A percentile compares a stretch with the other conserved stretches of the same genome.
These are phyloP conservation scores for Royoungia palumana DNA, from an alignment of 768 basidiomycete genomes.

Conservation along the genomic window DNA sequence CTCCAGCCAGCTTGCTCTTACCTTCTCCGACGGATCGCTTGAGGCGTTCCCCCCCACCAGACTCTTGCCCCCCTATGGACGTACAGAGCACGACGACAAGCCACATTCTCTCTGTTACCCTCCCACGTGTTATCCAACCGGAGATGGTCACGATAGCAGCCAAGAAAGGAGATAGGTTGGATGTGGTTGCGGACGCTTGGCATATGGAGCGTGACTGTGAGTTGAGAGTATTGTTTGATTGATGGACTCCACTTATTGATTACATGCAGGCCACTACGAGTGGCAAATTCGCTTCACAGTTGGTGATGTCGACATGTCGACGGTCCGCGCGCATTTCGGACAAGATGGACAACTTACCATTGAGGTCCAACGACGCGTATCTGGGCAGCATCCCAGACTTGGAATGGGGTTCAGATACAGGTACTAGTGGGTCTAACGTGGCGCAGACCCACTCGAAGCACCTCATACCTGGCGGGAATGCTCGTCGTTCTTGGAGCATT, in stretches of 20 bases:
- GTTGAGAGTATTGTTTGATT: conserved; percentile 21
- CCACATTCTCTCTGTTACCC: conserved; percentile 47
- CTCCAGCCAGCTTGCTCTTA: conserved; percentile 14
- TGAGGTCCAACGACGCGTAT: conserved; percentile 35
- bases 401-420: conserved; percentile 32
- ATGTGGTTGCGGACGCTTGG: conserved; percentile 61
- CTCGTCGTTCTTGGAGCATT: conserved; percentile 2
- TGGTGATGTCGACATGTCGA: conserved; percentile 52
- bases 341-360: conserved; percentile 46
- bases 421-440: conserved; percentile 11
- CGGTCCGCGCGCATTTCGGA: conserved; percentile 49
- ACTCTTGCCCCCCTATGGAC: conserved; percentile 43
- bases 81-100: conserved; percentile 37
- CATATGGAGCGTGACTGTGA: conserved; percentile 57
- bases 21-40: conserved; percentile 31
- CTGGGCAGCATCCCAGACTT: conserved; percentile 22
- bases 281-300: conserved; percentile 57
- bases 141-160: conserved; percentile 66
- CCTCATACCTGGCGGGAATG: conserved; percentile 6
- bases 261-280: conserved; percentile 51
- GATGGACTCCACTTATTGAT: conserved; percentile 1
- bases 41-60: conserved; percentile 32
- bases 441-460: neutral
- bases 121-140: conserved; percentile 46
- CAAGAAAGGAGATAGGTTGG: conserved; percentile 54